Percentiles rank a stretch among this genome's conserved stretches.
Evolutionary conservation across 805 yeast species (phyloP).

Genomic region (Blastobotrys parvus): DNA sequence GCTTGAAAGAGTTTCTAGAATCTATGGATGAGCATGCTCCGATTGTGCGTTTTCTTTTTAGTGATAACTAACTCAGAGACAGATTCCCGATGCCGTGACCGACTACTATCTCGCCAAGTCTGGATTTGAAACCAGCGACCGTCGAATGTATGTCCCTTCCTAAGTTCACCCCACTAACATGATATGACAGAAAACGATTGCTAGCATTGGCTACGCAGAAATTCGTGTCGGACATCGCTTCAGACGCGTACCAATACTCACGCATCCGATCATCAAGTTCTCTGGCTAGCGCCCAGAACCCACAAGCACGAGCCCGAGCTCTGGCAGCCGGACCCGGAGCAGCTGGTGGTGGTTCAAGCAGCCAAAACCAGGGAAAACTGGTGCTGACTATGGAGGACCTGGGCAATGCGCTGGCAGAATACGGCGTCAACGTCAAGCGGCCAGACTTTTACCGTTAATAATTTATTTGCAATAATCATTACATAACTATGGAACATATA

Average conservation of each 20-base stretch:
- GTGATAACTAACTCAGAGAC: no score
- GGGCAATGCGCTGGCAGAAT: slow-evolving; percentile 86
- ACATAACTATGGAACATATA: slow-evolving; percentile 43
- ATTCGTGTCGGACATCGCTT: slow-evolving; percentile 87
- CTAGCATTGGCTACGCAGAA: slow-evolving; percentile 94
- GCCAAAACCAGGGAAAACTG: slow-evolving; percentile 56
- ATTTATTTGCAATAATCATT: no score
- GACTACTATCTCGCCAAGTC: slow-evolving; percentile 82
- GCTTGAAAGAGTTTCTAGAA: slow-evolving; percentile 68
- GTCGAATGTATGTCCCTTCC: no score
- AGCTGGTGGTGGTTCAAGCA: slow-evolving; percentile 30
- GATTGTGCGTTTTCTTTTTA: no score
- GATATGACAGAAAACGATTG: slow-evolving; percentile 71
- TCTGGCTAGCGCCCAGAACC: slow-evolving; percentile 77
- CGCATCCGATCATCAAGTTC: slow-evolving; percentile 84
- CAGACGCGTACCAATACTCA: slow-evolving; percentile 93
- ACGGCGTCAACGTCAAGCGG: slow-evolving; percentile 79
- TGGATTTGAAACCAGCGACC: slow-evolving; percentile 75
- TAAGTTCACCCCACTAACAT: no score
- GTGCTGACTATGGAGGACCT: slow-evolving; percentile 90
- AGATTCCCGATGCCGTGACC: slow-evolving; percentile 95
- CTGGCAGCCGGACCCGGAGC: slow-evolving; percentile 54
- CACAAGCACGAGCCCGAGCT: slow-evolving; percentile 78
- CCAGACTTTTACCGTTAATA: slow-evolving; percentile 88
- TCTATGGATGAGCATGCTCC: slow-evolving; percentile 94